phyloP scores from a whole-genome alignment of 1,139 yeast species.

The Debaryomyces sp. region DNA sequence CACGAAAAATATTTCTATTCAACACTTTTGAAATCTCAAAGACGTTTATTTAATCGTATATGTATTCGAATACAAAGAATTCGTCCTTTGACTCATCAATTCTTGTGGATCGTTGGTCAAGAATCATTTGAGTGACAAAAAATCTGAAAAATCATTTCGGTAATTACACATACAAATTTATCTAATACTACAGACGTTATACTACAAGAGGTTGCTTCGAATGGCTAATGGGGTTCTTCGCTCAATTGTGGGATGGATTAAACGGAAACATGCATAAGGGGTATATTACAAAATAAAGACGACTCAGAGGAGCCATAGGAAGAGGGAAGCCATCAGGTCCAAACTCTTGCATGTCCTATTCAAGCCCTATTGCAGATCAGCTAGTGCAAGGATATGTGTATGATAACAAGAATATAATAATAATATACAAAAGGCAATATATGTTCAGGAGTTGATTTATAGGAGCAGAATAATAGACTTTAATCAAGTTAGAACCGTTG shows the following conservation, averaged over 20 bases:
- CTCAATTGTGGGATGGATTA: not conserved
- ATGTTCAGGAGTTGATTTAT: not conserved
- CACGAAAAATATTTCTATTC: slow-evolving; percentile 8
- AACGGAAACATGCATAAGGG: not conserved
- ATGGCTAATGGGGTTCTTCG: not conserved
- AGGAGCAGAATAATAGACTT: too few relatives aligned
- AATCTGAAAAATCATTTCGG: not conserved
- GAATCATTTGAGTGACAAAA: slow-evolving; percentile 1
- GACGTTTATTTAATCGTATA: slow-evolving; percentile 2
- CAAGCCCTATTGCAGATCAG: not conserved
- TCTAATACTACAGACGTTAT: not conserved
- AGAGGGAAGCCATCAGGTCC: not conserved
- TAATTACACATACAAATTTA: not conserved
- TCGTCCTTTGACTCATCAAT: slow-evolving; percentile 2
- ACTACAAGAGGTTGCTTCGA: not conserved
- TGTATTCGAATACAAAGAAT: slow-evolving; percentile 3
- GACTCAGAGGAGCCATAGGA: not conserved
- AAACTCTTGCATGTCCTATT: not conserved
- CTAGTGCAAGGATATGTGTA: not conserved
- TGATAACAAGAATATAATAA: not conserved
- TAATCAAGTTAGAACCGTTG: too few relatives aligned
- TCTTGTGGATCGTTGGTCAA: not conserved
- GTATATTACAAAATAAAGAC: not conserved
- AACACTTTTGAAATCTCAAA: slow-evolving; percentile 9
- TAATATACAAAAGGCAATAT: not conserved